Conservation (phyloP, 176 grass and related monocot species). For the Tillandsia leiboldiana region DNA sequence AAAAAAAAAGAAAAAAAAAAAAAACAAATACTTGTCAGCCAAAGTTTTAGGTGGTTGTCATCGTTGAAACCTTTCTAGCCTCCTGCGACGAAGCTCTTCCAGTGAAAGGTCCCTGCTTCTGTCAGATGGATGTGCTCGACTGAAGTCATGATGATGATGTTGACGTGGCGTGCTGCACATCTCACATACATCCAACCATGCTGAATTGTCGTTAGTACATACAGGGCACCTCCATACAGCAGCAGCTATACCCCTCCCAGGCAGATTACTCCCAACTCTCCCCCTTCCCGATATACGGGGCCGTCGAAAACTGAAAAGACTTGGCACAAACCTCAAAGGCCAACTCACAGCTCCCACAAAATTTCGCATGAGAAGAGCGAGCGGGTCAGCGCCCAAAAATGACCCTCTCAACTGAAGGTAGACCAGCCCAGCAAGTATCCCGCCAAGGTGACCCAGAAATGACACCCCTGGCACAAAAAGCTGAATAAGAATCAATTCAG, state of each 20-base stretch:
- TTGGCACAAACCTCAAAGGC: slow-evolving; percentile 50
- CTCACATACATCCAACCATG: slow-evolving; percentile 52
- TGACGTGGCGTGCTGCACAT: slow-evolving; percentile 59
- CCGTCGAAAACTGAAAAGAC: slow-evolving; percentile 16
- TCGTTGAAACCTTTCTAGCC: slow-evolving; percentile 60
- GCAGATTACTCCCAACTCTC: slow-evolving; percentile 28
- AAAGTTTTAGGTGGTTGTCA: slow-evolving; percentile 14
- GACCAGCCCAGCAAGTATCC: slow-evolving; percentile 69
- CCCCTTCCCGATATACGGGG: slow-evolving; percentile 27
- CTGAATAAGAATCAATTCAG: slow-evolving; percentile 84
- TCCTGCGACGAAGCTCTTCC: slow-evolving; percentile 66
- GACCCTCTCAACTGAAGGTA: slow-evolving; percentile 57
- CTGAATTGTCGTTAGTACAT: slow-evolving; percentile 84
- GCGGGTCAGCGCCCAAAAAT: slow-evolving; percentile 29
- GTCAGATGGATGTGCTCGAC: neutral
- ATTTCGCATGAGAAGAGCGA: slow-evolving; percentile 40
- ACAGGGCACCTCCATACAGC: slow-evolving; percentile 56
- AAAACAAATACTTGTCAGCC: no score
- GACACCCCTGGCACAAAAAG: slow-evolving; percentile 69
- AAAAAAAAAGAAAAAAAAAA: no score
- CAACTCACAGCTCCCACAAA: slow-evolving; percentile 45
- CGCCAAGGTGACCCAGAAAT: slow-evolving; percentile 73
- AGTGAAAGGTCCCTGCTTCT: slow-evolving; percentile 22
- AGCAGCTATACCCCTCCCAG: slow-evolving; percentile 7
- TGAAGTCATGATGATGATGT: slow-evolving; percentile 8